Base-by-base conservation (phyloP, 108 stramenopile genomes). In the Chaetoceros tenuissimus region DNA sequence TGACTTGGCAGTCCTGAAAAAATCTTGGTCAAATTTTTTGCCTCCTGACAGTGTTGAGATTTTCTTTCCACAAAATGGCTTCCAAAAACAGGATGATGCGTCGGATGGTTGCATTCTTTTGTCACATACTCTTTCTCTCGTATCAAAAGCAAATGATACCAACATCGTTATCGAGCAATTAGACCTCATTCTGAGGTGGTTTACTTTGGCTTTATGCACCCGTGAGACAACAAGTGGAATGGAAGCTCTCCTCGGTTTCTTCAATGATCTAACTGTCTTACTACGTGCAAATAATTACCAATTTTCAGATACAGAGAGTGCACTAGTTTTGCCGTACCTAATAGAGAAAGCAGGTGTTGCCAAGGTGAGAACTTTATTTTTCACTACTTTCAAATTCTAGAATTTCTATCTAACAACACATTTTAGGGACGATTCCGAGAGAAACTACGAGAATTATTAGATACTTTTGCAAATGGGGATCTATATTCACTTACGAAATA, bases 141-240 rank as follows among this genome's bases (percentile, higher is more conserved):
- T 80, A 29, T 67, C 53, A n/a, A 53, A 31, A 5, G 57, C 57
- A 24, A 67, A 57, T 19, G 71, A 77, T 61, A 55, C 66, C 34
- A 45, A 59, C 16, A 67, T 72, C 28, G 57, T 88, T 23, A 53
- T 50, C 28, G 68, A 78, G 24, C 85, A 90, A 48, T 63, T 91
- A 34, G 87, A 85, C 53, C 64, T 86, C 19, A 77, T 94, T 30
- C 60, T 85, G 26, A 84, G 82, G 60, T 94, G 85, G 85, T 66
- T 72, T 34, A 70, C 72, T 17, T 79, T 72, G 61, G 82, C 75
- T 18, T 21, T 94, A 5, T 84, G 74, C 57, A 63, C 71, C 30
- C 79, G 79, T 57, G 89, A 94, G 46, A 80, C 75, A 29, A 86
- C 89, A 8, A 65, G 73, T 49, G 93, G 88, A 5, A 40, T 89